Conservation (phyloP, 352 stramenopile species). For the Phytophthora crassamura region DNA sequence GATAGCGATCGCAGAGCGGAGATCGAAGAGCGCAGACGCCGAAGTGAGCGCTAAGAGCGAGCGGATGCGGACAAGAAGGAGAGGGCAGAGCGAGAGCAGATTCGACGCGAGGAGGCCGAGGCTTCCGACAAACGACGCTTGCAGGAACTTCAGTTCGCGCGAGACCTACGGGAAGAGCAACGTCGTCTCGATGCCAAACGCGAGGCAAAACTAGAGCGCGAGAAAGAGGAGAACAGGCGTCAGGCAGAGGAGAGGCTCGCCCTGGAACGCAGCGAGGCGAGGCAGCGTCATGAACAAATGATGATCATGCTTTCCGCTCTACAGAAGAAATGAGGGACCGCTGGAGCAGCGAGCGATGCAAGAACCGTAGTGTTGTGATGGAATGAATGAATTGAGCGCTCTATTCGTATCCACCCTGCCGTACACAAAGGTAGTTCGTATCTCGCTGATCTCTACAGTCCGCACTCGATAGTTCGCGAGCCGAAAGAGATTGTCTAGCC, state of each 20-base stretch:
- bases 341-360: too few relatives aligned
- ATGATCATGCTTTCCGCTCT: conserved; percentile 2
- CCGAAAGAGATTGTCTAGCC: not conserved
- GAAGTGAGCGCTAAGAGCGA: too few relatives aligned
- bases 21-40: too few relatives aligned
- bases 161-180: not conserved
- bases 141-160: not conserved
- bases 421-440: not conserved
- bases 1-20: not conserved
- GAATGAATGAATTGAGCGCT: too few relatives aligned
- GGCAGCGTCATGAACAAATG: conserved; percentile 15
- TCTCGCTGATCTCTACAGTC: conserved; percentile 4
- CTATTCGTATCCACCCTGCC: not conserved
- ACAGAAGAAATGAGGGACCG: not conserved
- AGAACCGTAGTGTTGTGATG: too few relatives aligned
- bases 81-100: too few relatives aligned
- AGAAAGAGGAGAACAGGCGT: conserved; percentile 1
- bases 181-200: not conserved
- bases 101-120: not conserved
- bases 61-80: too few relatives aligned
- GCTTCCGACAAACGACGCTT: not conserved
- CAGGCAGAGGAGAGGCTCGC: not conserved
- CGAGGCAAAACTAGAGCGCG: not conserved
- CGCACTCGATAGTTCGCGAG: not conserved
- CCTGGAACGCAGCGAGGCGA: not conserved